Evolutionary conservation across 192 early-diverging fungal genomes (phyloP).

Genomic region (Haplosporangium gracile): DNA sequence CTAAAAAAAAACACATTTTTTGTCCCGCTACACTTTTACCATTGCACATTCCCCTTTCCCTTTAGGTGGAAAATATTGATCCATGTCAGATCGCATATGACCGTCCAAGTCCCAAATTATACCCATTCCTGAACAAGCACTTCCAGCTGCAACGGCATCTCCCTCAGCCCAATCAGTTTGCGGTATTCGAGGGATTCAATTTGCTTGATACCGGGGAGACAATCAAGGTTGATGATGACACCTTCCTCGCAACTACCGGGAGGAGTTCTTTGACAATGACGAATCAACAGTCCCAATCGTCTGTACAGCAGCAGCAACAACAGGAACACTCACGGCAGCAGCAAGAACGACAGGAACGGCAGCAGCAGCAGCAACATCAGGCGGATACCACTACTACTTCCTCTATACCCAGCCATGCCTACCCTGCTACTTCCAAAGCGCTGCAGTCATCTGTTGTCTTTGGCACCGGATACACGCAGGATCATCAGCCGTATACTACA

Average conservation of each 20-base stretch:
- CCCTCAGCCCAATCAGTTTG: slow-evolving; percentile 57
- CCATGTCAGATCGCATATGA: slow-evolving; percentile 58
- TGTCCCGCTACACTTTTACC: not conserved
- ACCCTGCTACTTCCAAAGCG: slow-evolving; percentile 16
- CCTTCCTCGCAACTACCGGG: not conserved
- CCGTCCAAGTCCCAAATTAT: slow-evolving; percentile 53
- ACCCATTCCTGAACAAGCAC: slow-evolving; percentile 51
- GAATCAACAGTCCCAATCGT: not conserved
- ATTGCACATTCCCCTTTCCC: not conserved
- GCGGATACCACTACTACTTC: slow-evolving; percentile 1
- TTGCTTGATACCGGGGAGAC: slow-evolving; percentile 27
- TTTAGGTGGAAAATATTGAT: slow-evolving; percentile 45
- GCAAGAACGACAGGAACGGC: not conserved
- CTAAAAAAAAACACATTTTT: slow-evolving; percentile 1
- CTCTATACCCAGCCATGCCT: not conserved
- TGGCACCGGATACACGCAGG: not conserved
- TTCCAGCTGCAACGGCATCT: slow-evolving; percentile 43
- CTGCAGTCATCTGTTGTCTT: slow-evolving; percentile 31
- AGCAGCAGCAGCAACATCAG: not conserved
- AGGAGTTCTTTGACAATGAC: not conserved
- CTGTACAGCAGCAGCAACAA: not conserved
- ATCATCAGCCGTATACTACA: not conserved
- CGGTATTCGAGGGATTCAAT: slow-evolving; percentile 54
- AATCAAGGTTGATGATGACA: slow-evolving; percentile 37
- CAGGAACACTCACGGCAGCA: not conserved